A percentile compares a stretch with the other conserved stretches of the same genome.
Conservation (phyloP, 352 stramenopile species). For the Phytophthora capsici region DNA sequence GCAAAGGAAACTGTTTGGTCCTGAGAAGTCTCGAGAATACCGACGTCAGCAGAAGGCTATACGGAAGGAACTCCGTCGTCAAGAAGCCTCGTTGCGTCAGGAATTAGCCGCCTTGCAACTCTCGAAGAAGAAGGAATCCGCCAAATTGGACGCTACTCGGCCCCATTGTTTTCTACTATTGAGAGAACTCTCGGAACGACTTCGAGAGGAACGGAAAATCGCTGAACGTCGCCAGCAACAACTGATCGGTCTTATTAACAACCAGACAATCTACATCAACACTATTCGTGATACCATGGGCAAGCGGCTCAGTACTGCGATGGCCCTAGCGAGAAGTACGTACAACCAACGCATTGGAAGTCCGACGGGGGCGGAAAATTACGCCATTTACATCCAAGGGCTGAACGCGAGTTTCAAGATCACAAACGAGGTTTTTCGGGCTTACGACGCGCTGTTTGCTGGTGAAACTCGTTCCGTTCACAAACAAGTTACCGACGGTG, state of each 20-base stretch:
- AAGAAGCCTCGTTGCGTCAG: background rate
- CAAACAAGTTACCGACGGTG: background rate
- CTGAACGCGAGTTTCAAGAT: background rate
- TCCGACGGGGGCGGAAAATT: background rate
- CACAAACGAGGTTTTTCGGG: background rate
- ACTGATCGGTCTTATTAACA: background rate
- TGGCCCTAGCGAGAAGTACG: background rate
- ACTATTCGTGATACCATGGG: background rate
- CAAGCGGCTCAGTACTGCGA: background rate
- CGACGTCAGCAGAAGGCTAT: background rate
- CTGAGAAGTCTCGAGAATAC: too few species aligned
- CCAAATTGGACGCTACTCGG: background rate
- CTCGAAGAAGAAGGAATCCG: background rate
- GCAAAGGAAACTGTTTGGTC: too few species aligned
- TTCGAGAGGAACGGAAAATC: background rate
- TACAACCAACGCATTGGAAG: background rate
- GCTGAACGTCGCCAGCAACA: background rate
- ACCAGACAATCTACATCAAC: background rate
- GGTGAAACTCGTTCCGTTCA: background rate
- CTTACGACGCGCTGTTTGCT: background rate
- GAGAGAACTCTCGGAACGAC: background rate
- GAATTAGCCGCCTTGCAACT: background rate
- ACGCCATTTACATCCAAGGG: background rate
- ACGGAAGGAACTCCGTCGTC: background rate
- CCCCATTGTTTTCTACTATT: background rate